Evolutionary conservation across 179 eudicot genomes (phyloP).

Genomic region (Beta corolliflora): DNA sequence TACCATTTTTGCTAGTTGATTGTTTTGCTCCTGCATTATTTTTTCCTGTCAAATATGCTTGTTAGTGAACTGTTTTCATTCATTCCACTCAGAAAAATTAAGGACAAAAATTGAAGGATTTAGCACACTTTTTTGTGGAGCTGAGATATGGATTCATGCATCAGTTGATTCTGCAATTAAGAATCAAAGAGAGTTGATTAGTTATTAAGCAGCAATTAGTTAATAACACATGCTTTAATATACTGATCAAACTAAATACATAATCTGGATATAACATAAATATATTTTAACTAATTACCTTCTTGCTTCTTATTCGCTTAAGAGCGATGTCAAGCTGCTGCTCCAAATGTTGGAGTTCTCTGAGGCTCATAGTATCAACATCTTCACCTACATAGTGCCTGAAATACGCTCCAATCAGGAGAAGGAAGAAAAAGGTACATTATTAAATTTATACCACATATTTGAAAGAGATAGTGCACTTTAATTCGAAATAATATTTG

Average conservation of each 20-base stretch:
- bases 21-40: slow-evolving; percentile 66
- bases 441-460: no score
- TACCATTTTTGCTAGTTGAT: slow-evolving; percentile 58
- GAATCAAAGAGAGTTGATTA: background rate
- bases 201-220: background rate
- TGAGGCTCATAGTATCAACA: slow-evolving; percentile 54
- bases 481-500: no score
- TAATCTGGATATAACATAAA: no score
- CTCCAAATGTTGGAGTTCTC: slow-evolving; percentile 80
- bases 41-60: slow-evolving; percentile 50
- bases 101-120: background rate
- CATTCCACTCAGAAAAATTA: background rate
- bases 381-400: slow-evolving; percentile 85
- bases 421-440: no score
- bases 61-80: background rate
- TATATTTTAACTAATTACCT: slow-evolving; percentile 38
- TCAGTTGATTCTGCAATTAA: slow-evolving; percentile 66
- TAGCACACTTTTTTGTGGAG: slow-evolving; percentile 74
- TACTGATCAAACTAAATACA: no score
- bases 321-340: slow-evolving; percentile 78
- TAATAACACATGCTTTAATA: no score
- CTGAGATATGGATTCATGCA: slow-evolving; percentile 76
- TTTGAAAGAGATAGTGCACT: no score
- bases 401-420: background rate
- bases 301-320: slow-evolving; percentile 63